Conservation (phyloP, 345 rosid genomes). For the Fremontodendron californicum region DNA sequence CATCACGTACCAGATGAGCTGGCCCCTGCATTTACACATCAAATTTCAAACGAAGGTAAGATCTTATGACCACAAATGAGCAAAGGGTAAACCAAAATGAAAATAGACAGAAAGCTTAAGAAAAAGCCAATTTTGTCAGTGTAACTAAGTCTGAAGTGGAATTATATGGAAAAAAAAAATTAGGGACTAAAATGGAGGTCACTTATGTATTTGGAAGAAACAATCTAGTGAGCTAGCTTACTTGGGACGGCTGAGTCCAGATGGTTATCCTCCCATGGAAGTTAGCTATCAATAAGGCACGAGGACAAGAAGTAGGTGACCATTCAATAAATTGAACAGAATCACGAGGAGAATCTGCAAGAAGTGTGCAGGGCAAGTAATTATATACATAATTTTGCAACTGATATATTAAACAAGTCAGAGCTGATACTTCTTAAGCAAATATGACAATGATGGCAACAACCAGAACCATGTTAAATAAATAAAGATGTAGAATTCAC, state of each 20-base stretch:
- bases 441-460: neutral
- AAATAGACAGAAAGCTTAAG: neutral
- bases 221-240: conserved; percentile 28
- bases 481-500: neutral
- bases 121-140: neutral
- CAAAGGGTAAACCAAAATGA: neutral
- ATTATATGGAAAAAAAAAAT: neutral
- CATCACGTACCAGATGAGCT: conserved; percentile 77
- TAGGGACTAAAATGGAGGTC: conserved; percentile 8
- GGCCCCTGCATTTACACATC: conserved; percentile 60
- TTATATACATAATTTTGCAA: neutral
- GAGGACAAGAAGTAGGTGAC: conserved; percentile 96
- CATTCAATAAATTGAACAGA: conserved; percentile 98
- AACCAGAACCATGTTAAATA: neutral
- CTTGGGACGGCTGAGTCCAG: conserved; percentile 96
- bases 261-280: conserved; percentile 94
- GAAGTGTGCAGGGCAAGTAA: conserved; percentile 12
- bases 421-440: neutral
- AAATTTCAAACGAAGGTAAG: conserved; percentile 7
- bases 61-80: conserved; percentile 1
- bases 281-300: conserved; percentile 88
- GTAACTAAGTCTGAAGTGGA: neutral
- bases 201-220: conserved; percentile 4
- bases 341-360: conserved; percentile 96
- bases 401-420: neutral